Percentiles rank a stretch among this genome's conserved stretches.
phyloP scores from a whole-genome alignment of 768 basidiomycete genomes.

The Gloeopeniophorella convolvens region DNA sequence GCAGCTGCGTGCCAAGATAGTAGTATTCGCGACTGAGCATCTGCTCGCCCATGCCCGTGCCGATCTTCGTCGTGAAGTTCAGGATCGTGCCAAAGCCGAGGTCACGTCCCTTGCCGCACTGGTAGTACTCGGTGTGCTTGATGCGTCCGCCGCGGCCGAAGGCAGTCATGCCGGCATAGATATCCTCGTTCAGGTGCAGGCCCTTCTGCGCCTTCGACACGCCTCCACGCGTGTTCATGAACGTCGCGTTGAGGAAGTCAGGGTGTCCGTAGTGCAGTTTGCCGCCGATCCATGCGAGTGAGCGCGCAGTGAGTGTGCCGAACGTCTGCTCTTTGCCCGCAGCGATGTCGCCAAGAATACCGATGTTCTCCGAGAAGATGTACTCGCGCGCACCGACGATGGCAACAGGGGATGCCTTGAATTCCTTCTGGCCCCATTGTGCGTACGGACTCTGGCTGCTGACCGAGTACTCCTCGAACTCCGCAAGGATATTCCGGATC shows the following conservation, averaged over 20 bases:
- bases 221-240: slow-evolving; percentile 98
- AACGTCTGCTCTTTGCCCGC: slow-evolving; percentile 99
- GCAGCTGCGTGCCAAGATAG: slow-evolving; percentile 95
- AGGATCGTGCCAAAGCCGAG: slow-evolving; percentile 98
- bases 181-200: slow-evolving; percentile 98
- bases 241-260: slow-evolving; percentile 96
- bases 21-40: slow-evolving; percentile 99
- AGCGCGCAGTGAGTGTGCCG: slow-evolving; percentile 93
- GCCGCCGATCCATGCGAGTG: slow-evolving; percentile 95
- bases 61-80: slow-evolving; percentile 99
- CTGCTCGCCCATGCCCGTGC: slow-evolving; percentile 99
- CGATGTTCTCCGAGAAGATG: slow-evolving; percentile 99
- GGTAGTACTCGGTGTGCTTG: slow-evolving; percentile 99
- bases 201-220: slow-evolving; percentile 99
- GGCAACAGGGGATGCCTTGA: slow-evolving; percentile 83
- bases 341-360: slow-evolving; percentile 96
- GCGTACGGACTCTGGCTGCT: slow-evolving; percentile 89
- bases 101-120: slow-evolving; percentile 98
- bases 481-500: slow-evolving; percentile 95
- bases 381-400: slow-evolving; percentile 99
- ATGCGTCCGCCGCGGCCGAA: slow-evolving; percentile 95
- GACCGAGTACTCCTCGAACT: slow-evolving; percentile 90
- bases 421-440: slow-evolving; percentile 83
- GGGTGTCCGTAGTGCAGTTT: slow-evolving; percentile 99
- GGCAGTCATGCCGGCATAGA: slow-evolving; percentile 98